Evolutionary conservation across 345 rosid species (phyloP).

Genomic region (Eucalyptus tenuipes): DNA sequence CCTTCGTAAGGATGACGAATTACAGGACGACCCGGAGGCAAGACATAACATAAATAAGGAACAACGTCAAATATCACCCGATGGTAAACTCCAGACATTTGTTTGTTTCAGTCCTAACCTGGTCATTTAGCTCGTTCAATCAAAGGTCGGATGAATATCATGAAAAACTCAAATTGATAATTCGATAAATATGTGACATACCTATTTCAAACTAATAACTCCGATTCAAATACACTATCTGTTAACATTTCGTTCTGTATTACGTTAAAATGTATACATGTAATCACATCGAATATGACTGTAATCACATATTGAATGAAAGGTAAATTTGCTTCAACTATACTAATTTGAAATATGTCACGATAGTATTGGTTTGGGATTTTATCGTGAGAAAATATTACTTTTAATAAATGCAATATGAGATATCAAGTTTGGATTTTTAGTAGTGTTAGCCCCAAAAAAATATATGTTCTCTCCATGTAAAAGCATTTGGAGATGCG

Average conservation of each 20-base stretch:
- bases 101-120: not conserved
- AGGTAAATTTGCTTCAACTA: not conserved
- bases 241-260: rapidly evolving
- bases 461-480: not conserved
- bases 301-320: not conserved
- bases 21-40: not conserved
- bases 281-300: rapidly evolving
- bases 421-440: not conserved
- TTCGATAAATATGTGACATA: not conserved
- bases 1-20: not conserved
- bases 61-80: not conserved
- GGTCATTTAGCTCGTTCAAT: not conserved
- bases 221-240: rapidly evolving
- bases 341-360: not conserved
- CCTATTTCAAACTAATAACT: not conserved
- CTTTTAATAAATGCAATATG: not conserved
- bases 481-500: not conserved
- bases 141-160: rapidly evolving
- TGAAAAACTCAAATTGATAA: not conserved
- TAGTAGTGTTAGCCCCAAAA: not conserved
- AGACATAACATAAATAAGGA: not conserved
- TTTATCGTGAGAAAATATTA: not conserved
- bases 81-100: not conserved
- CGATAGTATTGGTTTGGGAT: rapidly evolving
- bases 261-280: not conserved